Evolutionary conservation across 148 eudicot genomes (phyloP).

Genomic region (Rhododendron williamsianum): DNA sequence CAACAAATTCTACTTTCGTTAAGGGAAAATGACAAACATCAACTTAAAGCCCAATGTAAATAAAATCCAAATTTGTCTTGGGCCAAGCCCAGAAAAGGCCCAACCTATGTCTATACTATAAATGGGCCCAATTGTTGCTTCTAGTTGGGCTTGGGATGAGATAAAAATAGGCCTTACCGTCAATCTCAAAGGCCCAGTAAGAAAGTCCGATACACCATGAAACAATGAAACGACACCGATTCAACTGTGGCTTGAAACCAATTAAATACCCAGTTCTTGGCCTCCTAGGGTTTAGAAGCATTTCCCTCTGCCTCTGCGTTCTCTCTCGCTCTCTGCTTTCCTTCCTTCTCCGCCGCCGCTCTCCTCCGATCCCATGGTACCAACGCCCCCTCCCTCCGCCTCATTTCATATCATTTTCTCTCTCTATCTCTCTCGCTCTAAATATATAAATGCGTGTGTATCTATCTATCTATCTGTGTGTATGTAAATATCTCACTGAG

Average conservation of each 20-base stretch:
- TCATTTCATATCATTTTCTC: neutral
- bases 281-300: neutral
- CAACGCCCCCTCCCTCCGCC: neutral
- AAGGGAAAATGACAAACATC: no score
- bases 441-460: neutral
- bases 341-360: neutral
- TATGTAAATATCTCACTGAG: neutral
- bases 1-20: no score
- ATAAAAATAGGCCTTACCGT: neutral
- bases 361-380: constrained; percentile 13
- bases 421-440: neutral
- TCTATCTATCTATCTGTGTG: neutral
- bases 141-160: neutral
- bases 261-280: neutral
- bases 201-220: neutral
- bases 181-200: neutral
- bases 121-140: neutral
- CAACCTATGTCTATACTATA: neutral
- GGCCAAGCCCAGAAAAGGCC: neutral
- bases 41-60: no score
- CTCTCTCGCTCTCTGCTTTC: neutral
- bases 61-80: neutral
- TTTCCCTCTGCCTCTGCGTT: neutral
- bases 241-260: neutral
- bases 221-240: neutral